Conservation (phyloP, 2,329 filamentous ascomycete species). For the Pseudonectria foliicola region DNA sequence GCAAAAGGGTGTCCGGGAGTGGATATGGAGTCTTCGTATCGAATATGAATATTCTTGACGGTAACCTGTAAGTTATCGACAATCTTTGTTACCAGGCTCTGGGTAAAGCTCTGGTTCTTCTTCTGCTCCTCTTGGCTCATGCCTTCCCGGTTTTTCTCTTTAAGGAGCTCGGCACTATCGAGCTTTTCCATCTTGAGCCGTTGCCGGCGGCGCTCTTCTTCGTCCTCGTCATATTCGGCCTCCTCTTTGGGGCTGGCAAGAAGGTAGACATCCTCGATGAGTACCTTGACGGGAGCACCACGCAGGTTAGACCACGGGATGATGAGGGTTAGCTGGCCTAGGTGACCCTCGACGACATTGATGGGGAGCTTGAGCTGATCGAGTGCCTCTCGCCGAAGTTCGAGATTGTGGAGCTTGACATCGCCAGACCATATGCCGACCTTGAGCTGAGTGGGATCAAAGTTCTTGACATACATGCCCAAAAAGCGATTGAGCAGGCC, state of each 20-base stretch:
- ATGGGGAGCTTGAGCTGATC: constrained; percentile 95
- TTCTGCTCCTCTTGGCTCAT: constrained; percentile 93
- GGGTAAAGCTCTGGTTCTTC: constrained; percentile 95
- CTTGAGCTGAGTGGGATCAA: constrained; percentile 95
- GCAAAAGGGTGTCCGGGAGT: constrained; percentile 93
- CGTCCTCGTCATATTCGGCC: constrained; percentile 83
- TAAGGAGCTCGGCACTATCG: constrained; percentile 89
- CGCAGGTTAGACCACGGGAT: constrained; percentile 98
- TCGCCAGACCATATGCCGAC: constrained; percentile 99
- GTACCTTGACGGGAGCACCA: constrained; percentile 87
- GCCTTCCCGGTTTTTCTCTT: constrained; percentile 85
- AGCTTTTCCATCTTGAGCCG: constrained; percentile 98
- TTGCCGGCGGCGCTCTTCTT: constrained; percentile 80
- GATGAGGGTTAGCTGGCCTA: constrained; percentile 82
- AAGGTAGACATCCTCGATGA: constrained; percentile 94
- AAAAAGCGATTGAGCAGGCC: constrained; percentile 97
- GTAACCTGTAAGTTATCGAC: constrained; percentile 97
- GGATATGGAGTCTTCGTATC: constrained; percentile 96
- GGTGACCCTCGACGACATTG: constrained; percentile 91
- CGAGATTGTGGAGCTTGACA: constrained; percentile 87
- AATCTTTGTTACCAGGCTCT: constrained; percentile 90
- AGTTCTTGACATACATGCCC: constrained; percentile 99
- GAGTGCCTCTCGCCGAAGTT: constrained; percentile 88
- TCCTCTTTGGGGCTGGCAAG: constrained; percentile 94
- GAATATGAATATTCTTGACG: constrained; percentile 96